Evolutionary conservation across 1,139 yeast species (phyloP).

Genomic region (Scheffersomyces segobiensis): DNA sequence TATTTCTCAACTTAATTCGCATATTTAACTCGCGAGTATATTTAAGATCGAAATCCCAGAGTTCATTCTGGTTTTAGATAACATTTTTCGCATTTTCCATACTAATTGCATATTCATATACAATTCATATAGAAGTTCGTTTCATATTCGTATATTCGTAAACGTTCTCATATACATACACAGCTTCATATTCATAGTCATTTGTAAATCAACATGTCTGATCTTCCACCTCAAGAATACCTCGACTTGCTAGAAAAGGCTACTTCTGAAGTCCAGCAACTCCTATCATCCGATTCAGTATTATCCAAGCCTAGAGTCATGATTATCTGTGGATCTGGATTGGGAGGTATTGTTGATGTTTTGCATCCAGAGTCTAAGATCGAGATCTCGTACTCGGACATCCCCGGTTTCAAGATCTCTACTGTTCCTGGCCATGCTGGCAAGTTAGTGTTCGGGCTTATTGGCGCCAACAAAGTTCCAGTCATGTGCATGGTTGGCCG

Average conservation of each 20-base stretch:
- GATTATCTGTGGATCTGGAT: conserved; percentile 92
- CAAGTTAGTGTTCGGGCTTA: conserved; percentile 71
- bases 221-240: conserved; percentile 17
- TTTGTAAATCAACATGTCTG: conserved; percentile 5
- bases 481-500: conserved; percentile 95
- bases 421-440: conserved; percentile 94
- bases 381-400: conserved; percentile 60
- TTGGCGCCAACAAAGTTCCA: conserved; percentile 69
- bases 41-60: background rate
- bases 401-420: conserved; percentile 80
- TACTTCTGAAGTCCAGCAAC: conserved; percentile 13
- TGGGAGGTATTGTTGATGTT: conserved; percentile 77
- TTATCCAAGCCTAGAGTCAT: conserved; percentile 56
- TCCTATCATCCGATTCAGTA: conserved; percentile 16
- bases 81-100: background rate
- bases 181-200: background rate
- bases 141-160: background rate
- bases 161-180: background rate
- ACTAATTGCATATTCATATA: background rate
- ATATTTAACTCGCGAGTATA: background rate
- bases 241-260: conserved; percentile 22
- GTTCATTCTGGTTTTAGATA: background rate
- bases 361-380: conserved; percentile 41
- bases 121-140: background rate
- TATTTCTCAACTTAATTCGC: background rate